Conservation (phyloP, 768 basidiomycete genomes). For the Mrakia hoshinonis region DNA sequence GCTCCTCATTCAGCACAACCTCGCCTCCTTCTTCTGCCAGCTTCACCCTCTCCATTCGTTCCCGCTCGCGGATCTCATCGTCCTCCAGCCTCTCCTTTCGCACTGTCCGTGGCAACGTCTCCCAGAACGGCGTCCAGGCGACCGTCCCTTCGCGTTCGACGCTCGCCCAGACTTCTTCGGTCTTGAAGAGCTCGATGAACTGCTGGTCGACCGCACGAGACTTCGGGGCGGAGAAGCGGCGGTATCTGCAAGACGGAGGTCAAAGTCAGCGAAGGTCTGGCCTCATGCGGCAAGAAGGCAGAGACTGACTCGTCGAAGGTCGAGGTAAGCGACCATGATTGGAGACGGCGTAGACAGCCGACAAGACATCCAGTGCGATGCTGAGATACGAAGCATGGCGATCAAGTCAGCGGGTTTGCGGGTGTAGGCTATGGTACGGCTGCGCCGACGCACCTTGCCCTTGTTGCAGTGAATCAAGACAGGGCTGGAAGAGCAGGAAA, state of each 20-base stretch:
- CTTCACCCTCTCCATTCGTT: neutral
- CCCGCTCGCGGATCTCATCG: neutral
- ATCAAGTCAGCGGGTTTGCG: neutral
- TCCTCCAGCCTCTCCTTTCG: conserved; percentile 11
- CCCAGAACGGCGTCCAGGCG: conserved; percentile 37
- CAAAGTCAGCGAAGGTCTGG: neutral
- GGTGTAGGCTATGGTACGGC: no score
- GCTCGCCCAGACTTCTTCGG: conserved; percentile 35
- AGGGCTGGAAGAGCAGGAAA: neutral
- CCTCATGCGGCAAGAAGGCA: neutral
- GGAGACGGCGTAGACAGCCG: conserved; percentile 42
- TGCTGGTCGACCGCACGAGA: conserved; percentile 42
- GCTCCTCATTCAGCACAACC: neutral
- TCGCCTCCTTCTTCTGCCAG: neutral
- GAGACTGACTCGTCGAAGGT: conserved; percentile 38
- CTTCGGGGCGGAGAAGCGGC: conserved; percentile 41
- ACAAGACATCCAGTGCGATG: conserved; percentile 45
- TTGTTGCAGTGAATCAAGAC: conserved; percentile 44
- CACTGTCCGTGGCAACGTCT: conserved; percentile 27
- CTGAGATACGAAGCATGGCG: conserved; percentile 27
- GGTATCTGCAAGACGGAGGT: conserved; percentile 35
- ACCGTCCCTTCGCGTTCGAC: conserved; percentile 31
- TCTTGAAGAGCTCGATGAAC: conserved; percentile 43
- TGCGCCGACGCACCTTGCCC: conserved; percentile 40
- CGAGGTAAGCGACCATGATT: conserved; percentile 40